Evolutionary conservation across 2,329 filamentous ascomycete genomes (phyloP).

Genomic region (Sclerotinia minor): DNA sequence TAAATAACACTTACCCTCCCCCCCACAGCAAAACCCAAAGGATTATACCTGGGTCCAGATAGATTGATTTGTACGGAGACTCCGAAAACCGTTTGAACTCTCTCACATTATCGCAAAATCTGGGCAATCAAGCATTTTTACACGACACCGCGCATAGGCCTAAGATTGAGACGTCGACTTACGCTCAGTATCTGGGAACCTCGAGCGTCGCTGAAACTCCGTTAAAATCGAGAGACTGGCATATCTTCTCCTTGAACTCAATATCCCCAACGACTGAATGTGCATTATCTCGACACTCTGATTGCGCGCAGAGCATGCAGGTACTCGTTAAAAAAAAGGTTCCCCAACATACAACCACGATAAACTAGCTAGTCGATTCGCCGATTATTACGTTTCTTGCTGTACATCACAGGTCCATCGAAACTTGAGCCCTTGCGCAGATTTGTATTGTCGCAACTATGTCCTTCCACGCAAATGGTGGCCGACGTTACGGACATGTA

Average conservation of each 20-base stretch:
- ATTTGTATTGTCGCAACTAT: conserved; percentile 44
- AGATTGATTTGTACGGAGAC: conserved; percentile 11
- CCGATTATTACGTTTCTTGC: background rate
- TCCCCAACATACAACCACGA: background rate
- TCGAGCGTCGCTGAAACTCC: background rate
- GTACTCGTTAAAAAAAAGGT: background rate
- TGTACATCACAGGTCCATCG: background rate
- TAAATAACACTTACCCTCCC: conserved; percentile 3
- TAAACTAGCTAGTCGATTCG: conserved; percentile 16
- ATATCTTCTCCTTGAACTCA: background rate
- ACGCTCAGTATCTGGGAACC: background rate
- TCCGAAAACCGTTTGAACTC: conserved; percentile 11
- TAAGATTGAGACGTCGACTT: conserved; percentile 3
- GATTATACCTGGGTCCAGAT: conserved; percentile 4
- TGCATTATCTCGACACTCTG: conserved; percentile 23
- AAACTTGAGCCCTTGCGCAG: background rate
- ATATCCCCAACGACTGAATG: conserved; percentile 29
- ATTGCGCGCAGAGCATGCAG: conserved; percentile 14
- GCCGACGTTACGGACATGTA: conserved; percentile 65
- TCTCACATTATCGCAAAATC: conserved; percentile 24
- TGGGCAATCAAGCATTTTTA: conserved; percentile 20
- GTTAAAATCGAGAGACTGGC: background rate
- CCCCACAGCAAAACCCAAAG: conserved; percentile 21
- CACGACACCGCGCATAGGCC: conserved; percentile 25
- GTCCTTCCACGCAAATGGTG: conserved; percentile 62